Evolutionary conservation across 1,284 basidiomycete species (phyloP), one percentile per base, ranked within the genome.

Genomic region (Trichosporon sp.): DNA sequence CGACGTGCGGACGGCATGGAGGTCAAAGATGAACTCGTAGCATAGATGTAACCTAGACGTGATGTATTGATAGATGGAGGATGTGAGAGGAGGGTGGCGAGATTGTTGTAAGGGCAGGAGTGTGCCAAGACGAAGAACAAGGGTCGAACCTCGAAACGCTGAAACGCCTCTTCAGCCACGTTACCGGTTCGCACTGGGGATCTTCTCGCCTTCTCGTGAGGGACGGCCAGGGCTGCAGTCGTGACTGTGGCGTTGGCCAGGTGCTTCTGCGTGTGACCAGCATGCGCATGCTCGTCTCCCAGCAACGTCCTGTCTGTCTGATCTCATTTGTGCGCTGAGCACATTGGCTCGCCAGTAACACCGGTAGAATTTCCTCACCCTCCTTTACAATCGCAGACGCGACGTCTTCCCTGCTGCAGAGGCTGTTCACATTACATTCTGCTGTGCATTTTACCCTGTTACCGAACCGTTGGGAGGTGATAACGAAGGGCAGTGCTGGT

Each of bases 1-100:
- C 32, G 59, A 63, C 12, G 59, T 63, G 14, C 11, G 59, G 32
- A 35, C 59, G 16, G 59, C 59, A 4, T 63, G 59, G 59, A 63
- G 59, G 59, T 32, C 59, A 2, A 35, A n/a, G 31, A 35, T 63
- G 59, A 63, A 35, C 21, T 14, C 32, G 16, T 46, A n/a, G 40
- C 40, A 46, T 46, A 46, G 43, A 46, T 46, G 43, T 46, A 46
- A n/a, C 35, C 16, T 46, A 46, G 16, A 46, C 2, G 1, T 4
- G 16, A 46, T 46, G 43, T 46, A 46, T n/a, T 46, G 43, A 16
- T 46, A 46, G 43, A 46, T 46, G 43, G 43, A 11, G 11, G 10
- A 11, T 37, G 2, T 40, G 38, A 40, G 10, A 38, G 37, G 26
- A 38, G 37, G 37, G 37, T 38, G 37, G 37, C 37, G 37, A 38